Evolutionary conservation across 352 stramenopile genomes (phyloP).

Genomic region (Phytophthora pistaciae): DNA sequence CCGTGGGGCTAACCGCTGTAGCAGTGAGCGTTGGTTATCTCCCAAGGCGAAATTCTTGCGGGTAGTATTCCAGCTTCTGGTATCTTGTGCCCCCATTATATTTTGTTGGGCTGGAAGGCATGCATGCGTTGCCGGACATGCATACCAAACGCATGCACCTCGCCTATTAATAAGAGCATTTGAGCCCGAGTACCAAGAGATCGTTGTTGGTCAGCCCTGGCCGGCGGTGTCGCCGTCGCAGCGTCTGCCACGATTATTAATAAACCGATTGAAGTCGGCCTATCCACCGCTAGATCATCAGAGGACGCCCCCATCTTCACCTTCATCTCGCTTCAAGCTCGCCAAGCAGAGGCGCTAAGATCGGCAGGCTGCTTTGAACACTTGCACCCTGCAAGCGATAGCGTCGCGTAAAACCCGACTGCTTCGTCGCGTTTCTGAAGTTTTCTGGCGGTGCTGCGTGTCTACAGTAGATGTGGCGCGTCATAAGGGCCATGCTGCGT

Average conservation of each 20-base stretch:
- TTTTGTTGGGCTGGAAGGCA: background rate
- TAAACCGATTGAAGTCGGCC: background rate
- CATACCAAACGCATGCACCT: background rate
- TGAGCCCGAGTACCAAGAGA: background rate
- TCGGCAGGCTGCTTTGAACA: too few species aligned
- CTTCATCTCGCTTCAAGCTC: background rate
- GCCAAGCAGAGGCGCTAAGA: background rate
- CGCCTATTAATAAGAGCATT: too few species aligned
- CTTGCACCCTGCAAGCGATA: too few species aligned
- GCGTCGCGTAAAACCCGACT: background rate
- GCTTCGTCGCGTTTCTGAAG: constrained; percentile 28
- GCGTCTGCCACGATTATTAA: background rate
- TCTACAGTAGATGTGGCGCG: constrained; percentile 11
- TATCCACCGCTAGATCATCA: background rate
- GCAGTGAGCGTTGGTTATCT: background rate
- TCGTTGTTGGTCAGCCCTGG: background rate
- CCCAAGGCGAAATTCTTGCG: too few species aligned
- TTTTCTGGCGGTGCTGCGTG: constrained; percentile 30
- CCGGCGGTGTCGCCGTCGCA: background rate
- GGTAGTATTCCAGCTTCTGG: too few species aligned
- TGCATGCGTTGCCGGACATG: background rate
- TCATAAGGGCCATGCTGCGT: background rate
- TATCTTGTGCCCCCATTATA: background rate
- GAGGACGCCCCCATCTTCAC: background rate
- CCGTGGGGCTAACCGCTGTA: background rate